These are phyloP conservation scores for Tricladium varicosporioides DNA, from an alignment of 2,329 filamentous ascomycete genomes.

Conservation along the genomic window DNA sequence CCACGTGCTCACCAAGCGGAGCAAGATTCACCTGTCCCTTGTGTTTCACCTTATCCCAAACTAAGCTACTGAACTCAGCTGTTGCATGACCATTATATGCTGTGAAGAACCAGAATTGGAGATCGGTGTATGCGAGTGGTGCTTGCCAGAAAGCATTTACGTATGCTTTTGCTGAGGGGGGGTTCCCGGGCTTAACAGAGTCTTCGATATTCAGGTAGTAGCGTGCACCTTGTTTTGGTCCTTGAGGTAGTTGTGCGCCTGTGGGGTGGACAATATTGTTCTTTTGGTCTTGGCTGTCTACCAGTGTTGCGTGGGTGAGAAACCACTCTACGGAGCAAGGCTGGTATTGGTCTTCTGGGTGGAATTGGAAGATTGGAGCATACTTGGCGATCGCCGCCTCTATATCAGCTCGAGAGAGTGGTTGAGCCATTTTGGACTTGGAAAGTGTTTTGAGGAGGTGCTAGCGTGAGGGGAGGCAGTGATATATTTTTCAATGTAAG, in stretches of 20 bases:
- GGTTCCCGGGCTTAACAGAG: slow-evolving; percentile 18
- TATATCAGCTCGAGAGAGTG: slow-evolving; percentile 16
- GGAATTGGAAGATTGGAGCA: slow-evolving; percentile 16
- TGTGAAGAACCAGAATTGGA: slow-evolving; percentile 26
- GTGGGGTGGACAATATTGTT: slow-evolving; percentile 20
- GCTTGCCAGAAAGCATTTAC: slow-evolving; percentile 22
- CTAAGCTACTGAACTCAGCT: slow-evolving; percentile 14
- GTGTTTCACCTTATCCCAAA: slow-evolving; percentile 15
- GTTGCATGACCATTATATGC: slow-evolving; percentile 25
- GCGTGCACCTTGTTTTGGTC: slow-evolving; percentile 19
- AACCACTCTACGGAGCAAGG: slow-evolving; percentile 24
- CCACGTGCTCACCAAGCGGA: slow-evolving; percentile 24
- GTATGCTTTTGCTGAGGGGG: slow-evolving; percentile 22
- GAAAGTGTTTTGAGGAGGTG: too few species aligned
- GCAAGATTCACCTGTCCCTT: slow-evolving; percentile 18
- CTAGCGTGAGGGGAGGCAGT: too few species aligned
- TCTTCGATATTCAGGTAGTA: slow-evolving; percentile 22
- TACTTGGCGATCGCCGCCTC: slow-evolving; percentile 23
- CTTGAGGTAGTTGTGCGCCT: slow-evolving; percentile 16
- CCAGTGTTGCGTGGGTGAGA: slow-evolving; percentile 17
- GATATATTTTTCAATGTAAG: too few species aligned
- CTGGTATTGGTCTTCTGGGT: slow-evolving; percentile 22
- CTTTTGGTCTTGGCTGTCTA: slow-evolving; percentile 15
- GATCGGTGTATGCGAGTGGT: slow-evolving; percentile 19
- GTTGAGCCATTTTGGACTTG: not conserved